Evolutionary conservation across 176 grass and related monocot species (phyloP).

Genomic region (Olyra latifolia): DNA sequence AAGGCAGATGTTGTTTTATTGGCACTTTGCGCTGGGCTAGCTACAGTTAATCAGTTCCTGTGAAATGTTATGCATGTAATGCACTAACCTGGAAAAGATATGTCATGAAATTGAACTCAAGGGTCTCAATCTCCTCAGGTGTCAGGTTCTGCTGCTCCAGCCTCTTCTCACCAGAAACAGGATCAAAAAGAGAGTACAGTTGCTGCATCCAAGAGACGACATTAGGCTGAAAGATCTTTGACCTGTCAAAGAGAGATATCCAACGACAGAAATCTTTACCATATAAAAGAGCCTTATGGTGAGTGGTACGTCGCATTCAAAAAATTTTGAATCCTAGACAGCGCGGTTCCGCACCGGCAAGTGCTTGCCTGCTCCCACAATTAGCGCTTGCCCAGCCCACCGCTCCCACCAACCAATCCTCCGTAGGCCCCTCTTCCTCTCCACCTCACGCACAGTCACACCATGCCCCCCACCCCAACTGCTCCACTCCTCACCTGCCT

Average conservation of each 20-base stretch:
- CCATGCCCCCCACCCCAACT: no score
- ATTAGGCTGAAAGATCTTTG: background rate
- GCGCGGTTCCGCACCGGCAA: no score
- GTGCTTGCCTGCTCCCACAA: no score
- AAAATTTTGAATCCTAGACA: no score
- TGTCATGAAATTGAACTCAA: constrained; percentile 77
- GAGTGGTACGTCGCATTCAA: no score
- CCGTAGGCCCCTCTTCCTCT: no score
- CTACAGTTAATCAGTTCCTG: background rate
- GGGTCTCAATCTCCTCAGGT: constrained; percentile 52
- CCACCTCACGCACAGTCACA: no score
- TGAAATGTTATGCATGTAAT: background rate
- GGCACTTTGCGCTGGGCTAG: background rate
- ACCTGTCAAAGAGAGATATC: background rate
- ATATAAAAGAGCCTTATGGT: no score
- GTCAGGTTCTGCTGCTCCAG: constrained; percentile 72
- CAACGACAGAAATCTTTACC: background rate
- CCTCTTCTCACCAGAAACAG: constrained; percentile 63
- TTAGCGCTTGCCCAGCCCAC: no score
- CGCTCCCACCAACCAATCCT: no score
- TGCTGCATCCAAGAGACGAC: constrained; percentile 50
- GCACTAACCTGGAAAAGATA: constrained; percentile 74
- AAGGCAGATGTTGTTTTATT: background rate
- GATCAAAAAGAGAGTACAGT: constrained; percentile 77
- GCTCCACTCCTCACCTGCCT: no score